Evolutionary conservation across 2,329 filamentous ascomycete species (phyloP).

Genomic region (Colletotrichum phormii): DNA sequence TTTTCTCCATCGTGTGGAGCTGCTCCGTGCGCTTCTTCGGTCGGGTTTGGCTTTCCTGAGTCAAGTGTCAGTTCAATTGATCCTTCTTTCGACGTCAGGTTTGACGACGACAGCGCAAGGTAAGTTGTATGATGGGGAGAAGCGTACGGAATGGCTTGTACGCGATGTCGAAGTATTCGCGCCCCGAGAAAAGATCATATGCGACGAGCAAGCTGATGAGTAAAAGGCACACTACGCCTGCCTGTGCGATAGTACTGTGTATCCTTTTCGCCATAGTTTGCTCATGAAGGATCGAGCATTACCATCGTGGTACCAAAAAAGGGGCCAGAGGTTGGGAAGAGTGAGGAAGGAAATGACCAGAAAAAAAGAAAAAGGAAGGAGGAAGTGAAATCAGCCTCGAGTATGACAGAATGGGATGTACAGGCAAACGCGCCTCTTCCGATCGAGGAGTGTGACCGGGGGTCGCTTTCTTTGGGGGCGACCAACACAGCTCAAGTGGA

Average conservation of each 20-base stretch:
- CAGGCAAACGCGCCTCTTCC: neutral
- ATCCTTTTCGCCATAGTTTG: neutral
- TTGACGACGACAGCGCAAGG: neutral
- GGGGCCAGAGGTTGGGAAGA: neutral
- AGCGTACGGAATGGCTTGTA: conserved; percentile 21
- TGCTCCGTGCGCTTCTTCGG: neutral
- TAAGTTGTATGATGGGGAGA: neutral
- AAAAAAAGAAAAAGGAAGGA: neutral
- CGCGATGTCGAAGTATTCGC: conserved; percentile 13
- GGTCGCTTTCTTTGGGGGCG: neutral
- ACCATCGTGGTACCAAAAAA: neutral
- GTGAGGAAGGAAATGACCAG: neutral
- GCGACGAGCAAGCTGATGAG: conserved; percentile 7
- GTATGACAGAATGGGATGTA: neutral
- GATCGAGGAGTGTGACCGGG: neutral
- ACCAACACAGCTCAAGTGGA: neutral
- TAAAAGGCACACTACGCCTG: neutral
- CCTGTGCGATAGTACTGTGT: neutral
- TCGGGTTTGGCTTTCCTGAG: neutral
- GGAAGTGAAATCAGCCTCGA: neutral
- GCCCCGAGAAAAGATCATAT: conserved; percentile 17
- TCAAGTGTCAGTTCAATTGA: neutral
- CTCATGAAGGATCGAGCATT: neutral
- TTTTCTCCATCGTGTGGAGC: conserved; percentile 1
- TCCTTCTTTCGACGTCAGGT: neutral